Evolutionary conservation across 1,284 basidiomycete genomes (phyloP), one percentile per base, ranked within the genome.

Genomic region (Chalciporus sp.): DNA sequence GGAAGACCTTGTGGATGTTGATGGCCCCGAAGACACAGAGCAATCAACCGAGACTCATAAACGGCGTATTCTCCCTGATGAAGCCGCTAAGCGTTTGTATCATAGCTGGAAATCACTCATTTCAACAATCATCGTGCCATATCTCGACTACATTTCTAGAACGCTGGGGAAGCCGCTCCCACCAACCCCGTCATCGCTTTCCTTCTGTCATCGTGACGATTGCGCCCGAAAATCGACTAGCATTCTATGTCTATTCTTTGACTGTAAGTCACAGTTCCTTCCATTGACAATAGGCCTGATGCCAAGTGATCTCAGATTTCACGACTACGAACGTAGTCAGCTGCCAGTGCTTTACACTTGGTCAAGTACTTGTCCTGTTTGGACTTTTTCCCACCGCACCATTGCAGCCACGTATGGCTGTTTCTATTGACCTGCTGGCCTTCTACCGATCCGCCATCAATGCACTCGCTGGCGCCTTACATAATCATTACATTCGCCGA

Each of bases 391-490:
- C 54, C 0, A 50, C 51, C 0, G 26, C 51, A 0, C 54, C 57
- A 10, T 44, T 37, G 1, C 50, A 58, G 10, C 53, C 53, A 29
- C 20, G 29, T 1, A 52, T 55, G 44, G 47, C 47, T 4, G 26
- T 52, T 0, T 56, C 47, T 0, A 3, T 56, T 0, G 31, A 56
- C 0, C 8, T 56, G 0, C n/a, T 56, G 0, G 20, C 37, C 2
- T 49, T 53, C 19, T 56, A 56, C 3, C 19, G 29, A 2, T 33
- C 35, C 37, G 23, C 51, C 8, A 4, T 60, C 20, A 58, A 60
- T 3, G 47, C 49, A 0, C 49, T 60, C 1, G 49, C 58, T 0
- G 31, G 37, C 0, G 49, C 47, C 5, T 12, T 57, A 0, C 42
- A 53, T 12, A 51, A 23, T 0, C 26, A 60, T 26, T 60, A 60